Evolutionary conservation across 495 filamentous ascomycete species (phyloP).

Genomic region (Lophium mytilinum): DNA sequence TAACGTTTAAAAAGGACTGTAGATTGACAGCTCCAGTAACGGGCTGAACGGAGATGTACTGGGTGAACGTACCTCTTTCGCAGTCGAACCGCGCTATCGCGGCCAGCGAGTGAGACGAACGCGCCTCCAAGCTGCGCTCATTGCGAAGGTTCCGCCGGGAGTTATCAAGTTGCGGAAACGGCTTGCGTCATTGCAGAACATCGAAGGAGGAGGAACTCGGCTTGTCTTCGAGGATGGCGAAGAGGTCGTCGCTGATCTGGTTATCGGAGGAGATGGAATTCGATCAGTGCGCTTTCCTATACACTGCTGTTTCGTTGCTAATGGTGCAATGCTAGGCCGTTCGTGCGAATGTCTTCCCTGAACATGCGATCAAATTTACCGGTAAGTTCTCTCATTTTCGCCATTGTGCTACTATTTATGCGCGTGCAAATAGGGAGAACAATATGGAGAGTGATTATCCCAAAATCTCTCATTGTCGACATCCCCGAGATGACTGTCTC

Average conservation of each 20-base stretch:
- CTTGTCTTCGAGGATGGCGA: slow-evolving; percentile 33
- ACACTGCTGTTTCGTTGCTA: slow-evolving; percentile 12
- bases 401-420: no score
- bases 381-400: not conserved
- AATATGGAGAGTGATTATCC: not conserved
- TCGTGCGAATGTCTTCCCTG: not conserved
- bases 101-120: slow-evolving; percentile 8
- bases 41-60: no score
- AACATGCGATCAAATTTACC: not conserved
- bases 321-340: not conserved
- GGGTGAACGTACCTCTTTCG: no score
- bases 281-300: slow-evolving; percentile 39
- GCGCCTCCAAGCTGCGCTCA: not conserved
- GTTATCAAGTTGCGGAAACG: not conserved
- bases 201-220: slow-evolving; percentile 24
- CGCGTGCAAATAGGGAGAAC: not conserved
- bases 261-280: slow-evolving; percentile 47
- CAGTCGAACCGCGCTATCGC: no score
- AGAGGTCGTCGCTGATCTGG: slow-evolving; percentile 37
- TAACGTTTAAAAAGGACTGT: no score
- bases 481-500: not conserved
- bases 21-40: no score
- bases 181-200: not conserved
- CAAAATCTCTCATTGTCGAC: not conserved
- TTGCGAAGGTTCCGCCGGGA: not conserved